Base-by-base conservation (phyloP, 1,139 yeast genomes). In the Lodderomyces orthopsilosis region DNA sequence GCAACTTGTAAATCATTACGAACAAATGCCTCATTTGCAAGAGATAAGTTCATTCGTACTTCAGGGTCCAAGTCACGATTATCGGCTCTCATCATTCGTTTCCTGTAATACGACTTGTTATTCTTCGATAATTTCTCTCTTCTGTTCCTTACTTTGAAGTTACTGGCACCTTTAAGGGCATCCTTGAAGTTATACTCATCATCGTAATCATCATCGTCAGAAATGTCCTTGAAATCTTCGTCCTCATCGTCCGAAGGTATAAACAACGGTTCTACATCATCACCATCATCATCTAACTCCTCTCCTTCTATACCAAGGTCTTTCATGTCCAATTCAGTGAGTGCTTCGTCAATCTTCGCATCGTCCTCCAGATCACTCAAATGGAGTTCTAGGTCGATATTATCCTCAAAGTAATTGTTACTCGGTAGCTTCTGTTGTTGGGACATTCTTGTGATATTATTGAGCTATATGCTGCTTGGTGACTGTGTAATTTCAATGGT, bases 1-100 rank as follows among this genome's bases (percentile, higher is more conserved):
- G 98, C 97, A 2, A 68, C 75, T 34, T 77, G 82, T 33, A 79
- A 73, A 52, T 88, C 84, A 41, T 75, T 76, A 8, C 75, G 59
- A 1, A 85, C 95, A 68, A 83, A 90, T 0, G 87, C 85, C 54
- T 83, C 91, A 56, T 88, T 86, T 1, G 95, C 96, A 51, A 74
- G 72, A 4, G 94, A 82, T 30, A 87, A 62, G 41, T 82, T 61
- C 37, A 72, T 70, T 41, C 83, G 72, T 1, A 87, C 85, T 57
- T 85, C 94, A 0, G 93, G 94, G 48, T 85, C 84, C 44, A 82
- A 59, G 15, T 79, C 79, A 41, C 74, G 63, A 39, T 66, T 66
- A 27, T 70, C 57, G 53, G 73, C 56, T 35, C 63, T 49, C 60
- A 62, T 61, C 60, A 64, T 59, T 60, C 71, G 60, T 2, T 68